Conservation (phyloP, 2,329 filamentous ascomycete species). For the Phoma sp. region DNA sequence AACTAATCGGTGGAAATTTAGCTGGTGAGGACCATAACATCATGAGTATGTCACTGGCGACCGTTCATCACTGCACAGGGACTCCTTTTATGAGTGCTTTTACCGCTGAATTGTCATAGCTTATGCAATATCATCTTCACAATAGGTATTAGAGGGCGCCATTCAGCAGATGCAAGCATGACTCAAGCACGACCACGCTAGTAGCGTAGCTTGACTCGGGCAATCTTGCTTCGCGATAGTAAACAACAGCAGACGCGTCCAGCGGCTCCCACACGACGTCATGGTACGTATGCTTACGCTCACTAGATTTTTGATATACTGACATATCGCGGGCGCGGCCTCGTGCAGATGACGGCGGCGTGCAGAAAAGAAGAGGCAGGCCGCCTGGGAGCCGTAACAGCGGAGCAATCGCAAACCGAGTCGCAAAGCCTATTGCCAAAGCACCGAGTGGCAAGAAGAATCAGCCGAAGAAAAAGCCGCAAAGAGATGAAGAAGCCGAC, state of each 20-base stretch:
- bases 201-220: not conserved
- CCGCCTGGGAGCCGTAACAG: conserved; percentile 34
- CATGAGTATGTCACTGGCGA: too few relatives aligned
- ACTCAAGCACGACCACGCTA: not conserved
- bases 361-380: conserved; percentile 31
- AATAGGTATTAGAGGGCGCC: too few relatives aligned
- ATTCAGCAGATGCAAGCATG: not conserved
- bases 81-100: not conserved
- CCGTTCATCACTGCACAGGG: too few relatives aligned
- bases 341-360: conserved; percentile 20
- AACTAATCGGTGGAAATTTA: too few relatives aligned
- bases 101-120: not conserved
- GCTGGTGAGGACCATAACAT: too few relatives aligned
- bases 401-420: conserved; percentile 17
- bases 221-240: conserved; percentile 8
- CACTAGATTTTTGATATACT: conserved; percentile 7
- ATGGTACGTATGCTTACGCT: conserved; percentile 33
- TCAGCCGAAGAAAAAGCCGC: conserved; percentile 18
- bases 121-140: not conserved
- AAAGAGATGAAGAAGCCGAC: conserved; percentile 13
- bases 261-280: conserved; percentile 28
- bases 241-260: conserved; percentile 25
- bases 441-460: conserved; percentile 23
- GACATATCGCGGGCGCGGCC: conserved; percentile 31
- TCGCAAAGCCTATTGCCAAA: conserved; percentile 16